These are phyloP conservation scores for Fusarium lyarnte DNA, from an alignment of 2,329 filamentous ascomycete species.

Conservation along the genomic window DNA sequence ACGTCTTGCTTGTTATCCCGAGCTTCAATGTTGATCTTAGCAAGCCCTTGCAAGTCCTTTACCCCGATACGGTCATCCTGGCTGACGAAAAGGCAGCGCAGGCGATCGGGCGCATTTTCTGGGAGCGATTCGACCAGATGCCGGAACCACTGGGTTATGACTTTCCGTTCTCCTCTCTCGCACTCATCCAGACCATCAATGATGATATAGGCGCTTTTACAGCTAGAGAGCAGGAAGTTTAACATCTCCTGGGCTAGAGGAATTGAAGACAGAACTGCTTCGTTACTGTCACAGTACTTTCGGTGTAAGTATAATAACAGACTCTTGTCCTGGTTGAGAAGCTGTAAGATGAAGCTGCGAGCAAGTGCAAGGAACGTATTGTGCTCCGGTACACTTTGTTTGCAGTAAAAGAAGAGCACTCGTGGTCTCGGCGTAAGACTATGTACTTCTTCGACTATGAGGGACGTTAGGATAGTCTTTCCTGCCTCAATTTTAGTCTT, in stretches of 20 bases:
- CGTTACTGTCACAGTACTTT: not conserved
- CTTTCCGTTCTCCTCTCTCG: not conserved
- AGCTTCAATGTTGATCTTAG: rapidly evolving
- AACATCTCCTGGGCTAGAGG: rapidly evolving
- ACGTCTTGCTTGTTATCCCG: rapidly evolving
- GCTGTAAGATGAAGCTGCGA: not conserved
- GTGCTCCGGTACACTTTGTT: rapidly evolving
- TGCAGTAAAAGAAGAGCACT: rapidly evolving
- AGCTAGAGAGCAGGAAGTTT: rapidly evolving
- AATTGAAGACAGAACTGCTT: rapidly evolving
- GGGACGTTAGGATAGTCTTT: rapidly evolving
- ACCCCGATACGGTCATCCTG: rapidly evolving
- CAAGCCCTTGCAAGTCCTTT: rapidly evolving
- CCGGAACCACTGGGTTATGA: not conserved
- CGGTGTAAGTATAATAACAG: rapidly evolving
- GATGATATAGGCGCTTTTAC: not conserved
- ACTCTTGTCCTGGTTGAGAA: rapidly evolving
- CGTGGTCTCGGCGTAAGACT: rapidly evolving
- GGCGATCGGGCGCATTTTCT: rapidly evolving
- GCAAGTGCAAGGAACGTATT: rapidly evolving
- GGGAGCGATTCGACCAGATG: not conserved
- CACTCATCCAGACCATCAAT: not conserved
- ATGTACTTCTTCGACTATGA: rapidly evolving
- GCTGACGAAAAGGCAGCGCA: not conserved
- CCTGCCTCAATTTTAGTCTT: rapidly evolving